These are phyloP conservation scores for Cytospora schulzeri DNA, from an alignment of 2,329 filamentous ascomycete genomes.

Conservation along the genomic window DNA sequence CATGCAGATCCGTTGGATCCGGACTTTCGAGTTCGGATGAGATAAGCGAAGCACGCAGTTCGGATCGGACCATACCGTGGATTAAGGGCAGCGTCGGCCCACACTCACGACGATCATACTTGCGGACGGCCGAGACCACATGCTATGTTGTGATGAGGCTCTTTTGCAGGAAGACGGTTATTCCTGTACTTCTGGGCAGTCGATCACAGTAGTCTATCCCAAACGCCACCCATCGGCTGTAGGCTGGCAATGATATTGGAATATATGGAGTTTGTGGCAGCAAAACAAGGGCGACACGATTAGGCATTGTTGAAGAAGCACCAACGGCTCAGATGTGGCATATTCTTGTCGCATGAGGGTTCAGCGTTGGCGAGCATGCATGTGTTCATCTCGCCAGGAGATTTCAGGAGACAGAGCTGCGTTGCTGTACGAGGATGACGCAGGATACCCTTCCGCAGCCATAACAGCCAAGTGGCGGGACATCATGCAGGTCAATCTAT, in stretches of 20 bases:
- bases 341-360: not conserved
- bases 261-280: not conserved
- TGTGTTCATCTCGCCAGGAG: not conserved
- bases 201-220: not conserved
- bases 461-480: not conserved
- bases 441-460: not conserved
- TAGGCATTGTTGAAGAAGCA: not conserved
- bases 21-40: not conserved
- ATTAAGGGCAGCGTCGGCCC: not conserved
- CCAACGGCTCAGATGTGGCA: not conserved
- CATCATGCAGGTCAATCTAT: not conserved
- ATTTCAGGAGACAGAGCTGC: not conserved
- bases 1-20: not conserved
- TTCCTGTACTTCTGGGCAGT: not conserved
- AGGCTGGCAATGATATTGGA: not conserved
- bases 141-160: not conserved
- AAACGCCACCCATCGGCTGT: conserved; percentile 8
- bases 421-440: not conserved
- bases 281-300: not conserved
- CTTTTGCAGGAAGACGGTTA: not conserved
- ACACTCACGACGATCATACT: not conserved
- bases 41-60: no score
- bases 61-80: not conserved
- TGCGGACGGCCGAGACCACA: not conserved
- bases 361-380: not conserved